Conservation (phyloP, 257 asterid species). For the Linaria vulgaris region DNA sequence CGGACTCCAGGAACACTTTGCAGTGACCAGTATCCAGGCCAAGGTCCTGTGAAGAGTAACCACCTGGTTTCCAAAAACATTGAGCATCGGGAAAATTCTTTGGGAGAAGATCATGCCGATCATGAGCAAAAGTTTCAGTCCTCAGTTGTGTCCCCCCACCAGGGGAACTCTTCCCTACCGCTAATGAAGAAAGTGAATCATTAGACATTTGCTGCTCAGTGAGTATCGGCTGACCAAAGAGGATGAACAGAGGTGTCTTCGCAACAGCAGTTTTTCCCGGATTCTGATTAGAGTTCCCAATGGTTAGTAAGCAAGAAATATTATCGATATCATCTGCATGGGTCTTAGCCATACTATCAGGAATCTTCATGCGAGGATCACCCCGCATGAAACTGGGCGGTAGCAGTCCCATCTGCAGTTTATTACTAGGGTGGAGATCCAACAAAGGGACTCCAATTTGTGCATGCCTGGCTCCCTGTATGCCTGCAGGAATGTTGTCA, state of each 20-base stretch:
- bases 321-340: constrained; percentile 43
- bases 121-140: constrained; percentile 27
- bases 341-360: constrained; percentile 35
- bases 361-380: constrained; percentile 45
- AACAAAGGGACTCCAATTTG: constrained; percentile 74
- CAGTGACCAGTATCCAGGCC: constrained; percentile 73
- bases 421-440: constrained; percentile 78
- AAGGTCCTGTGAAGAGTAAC: constrained; percentile 44
- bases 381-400: constrained; percentile 52
- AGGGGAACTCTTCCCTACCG: constrained; percentile 24
- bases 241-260: constrained; percentile 64
- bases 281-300: constrained; percentile 55
- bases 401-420: constrained; percentile 65
- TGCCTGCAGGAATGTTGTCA: constrained; percentile 84
- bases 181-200: constrained; percentile 33
- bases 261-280: constrained; percentile 36
- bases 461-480: constrained; percentile 99
- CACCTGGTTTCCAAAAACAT: constrained; percentile 43
- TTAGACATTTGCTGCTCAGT: constrained; percentile 88
- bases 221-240: constrained; percentile 94
- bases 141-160: too few relatives aligned
- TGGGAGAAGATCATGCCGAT: constrained; percentile 32
- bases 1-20: constrained; percentile 87
- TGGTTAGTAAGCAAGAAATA: constrained; percentile 74
- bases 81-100: constrained; percentile 36